A percentile compares a stretch with the other conserved stretches of the same genome.
phyloP scores from a whole-genome alignment of 108 stramenopile genomes.

The Skeletonema costatum region DNA sequence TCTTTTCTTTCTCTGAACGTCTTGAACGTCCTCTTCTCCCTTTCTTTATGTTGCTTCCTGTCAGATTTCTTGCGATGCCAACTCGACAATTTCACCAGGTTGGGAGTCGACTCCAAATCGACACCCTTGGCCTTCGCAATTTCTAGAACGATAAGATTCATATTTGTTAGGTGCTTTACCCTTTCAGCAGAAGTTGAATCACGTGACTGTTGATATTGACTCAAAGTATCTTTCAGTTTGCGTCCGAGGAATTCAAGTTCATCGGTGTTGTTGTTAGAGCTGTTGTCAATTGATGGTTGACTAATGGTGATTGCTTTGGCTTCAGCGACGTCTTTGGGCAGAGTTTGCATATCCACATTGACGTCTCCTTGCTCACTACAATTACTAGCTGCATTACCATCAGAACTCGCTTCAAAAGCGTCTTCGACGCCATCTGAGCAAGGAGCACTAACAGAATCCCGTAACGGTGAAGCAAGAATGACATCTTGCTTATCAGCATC shows the following conservation, averaged over 20 bases:
- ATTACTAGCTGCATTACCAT: background rate
- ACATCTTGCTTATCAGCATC: background rate
- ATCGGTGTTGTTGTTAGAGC: slow-evolving; percentile 2
- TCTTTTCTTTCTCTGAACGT: slow-evolving; percentile 30
- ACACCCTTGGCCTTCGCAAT: slow-evolving; percentile 38
- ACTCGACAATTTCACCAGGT: slow-evolving; percentile 11
- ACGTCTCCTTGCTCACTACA: background rate
- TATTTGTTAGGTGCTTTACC: slow-evolving; percentile 34
- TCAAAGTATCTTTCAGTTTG: slow-evolving; percentile 38
- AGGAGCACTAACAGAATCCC: background rate
- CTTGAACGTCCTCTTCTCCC: slow-evolving; percentile 10
- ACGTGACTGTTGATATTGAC: slow-evolving; percentile 36
- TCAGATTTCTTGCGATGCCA: slow-evolving; percentile 29
- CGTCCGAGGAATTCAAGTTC: slow-evolving; percentile 24
- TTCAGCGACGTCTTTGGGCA: background rate
- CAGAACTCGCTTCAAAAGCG: background rate
- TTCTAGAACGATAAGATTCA: slow-evolving; percentile 36
- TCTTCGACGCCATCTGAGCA: background rate
- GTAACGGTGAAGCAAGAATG: background rate
- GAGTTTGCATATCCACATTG: background rate
- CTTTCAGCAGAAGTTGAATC: slow-evolving; percentile 34
- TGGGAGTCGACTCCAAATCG: slow-evolving; percentile 1
- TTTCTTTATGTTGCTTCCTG: background rate
- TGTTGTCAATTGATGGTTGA: background rate
- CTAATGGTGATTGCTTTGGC: background rate